Conservation (phyloP, 1,284 basidiomycete species). For the Marasmius oreades region DNA sequence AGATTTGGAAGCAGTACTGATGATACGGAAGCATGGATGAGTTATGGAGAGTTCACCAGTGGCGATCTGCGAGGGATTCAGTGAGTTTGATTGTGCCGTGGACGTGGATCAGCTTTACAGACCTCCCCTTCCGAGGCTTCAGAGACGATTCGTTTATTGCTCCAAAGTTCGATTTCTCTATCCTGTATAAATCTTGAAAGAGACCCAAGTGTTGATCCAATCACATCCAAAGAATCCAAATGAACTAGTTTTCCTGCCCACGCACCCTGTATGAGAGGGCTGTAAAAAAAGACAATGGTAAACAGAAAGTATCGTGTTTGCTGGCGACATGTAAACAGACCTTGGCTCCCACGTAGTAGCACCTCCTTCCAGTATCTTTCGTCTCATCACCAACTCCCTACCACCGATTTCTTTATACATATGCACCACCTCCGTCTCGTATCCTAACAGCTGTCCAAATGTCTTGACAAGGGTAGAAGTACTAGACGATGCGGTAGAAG, state of each 20-base stretch:
- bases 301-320: background rate
- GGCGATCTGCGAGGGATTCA: slow-evolving; percentile 23
- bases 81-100: slow-evolving; percentile 3
- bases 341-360: slow-evolving; percentile 64
- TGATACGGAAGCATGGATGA: slow-evolving; percentile 57
- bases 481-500: slow-evolving; percentile 49
- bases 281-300: slow-evolving; percentile 19
- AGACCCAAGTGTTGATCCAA: slow-evolving; percentile 60
- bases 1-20: slow-evolving; percentile 60
- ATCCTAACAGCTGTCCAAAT: slow-evolving; percentile 54
- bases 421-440: slow-evolving; percentile 54
- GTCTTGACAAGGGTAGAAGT: slow-evolving; percentile 44
- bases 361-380: slow-evolving; percentile 47
- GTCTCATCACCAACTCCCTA: slow-evolving; percentile 57
- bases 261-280: slow-evolving; percentile 53
- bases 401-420: slow-evolving; percentile 70
- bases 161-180: slow-evolving; percentile 61
- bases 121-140: slow-evolving; percentile 46
- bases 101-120: slow-evolving; percentile 3
- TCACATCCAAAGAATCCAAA: slow-evolving; percentile 56
- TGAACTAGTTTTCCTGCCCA: slow-evolving; percentile 57
- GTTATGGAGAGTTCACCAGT: slow-evolving; percentile 43
- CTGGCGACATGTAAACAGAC: slow-evolving; percentile 25
- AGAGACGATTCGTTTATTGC: slow-evolving; percentile 52
- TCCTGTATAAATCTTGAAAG: slow-evolving; percentile 56